Conservation (phyloP, 176 grass and related monocot genomes). For the Bromus sterilis region DNA sequence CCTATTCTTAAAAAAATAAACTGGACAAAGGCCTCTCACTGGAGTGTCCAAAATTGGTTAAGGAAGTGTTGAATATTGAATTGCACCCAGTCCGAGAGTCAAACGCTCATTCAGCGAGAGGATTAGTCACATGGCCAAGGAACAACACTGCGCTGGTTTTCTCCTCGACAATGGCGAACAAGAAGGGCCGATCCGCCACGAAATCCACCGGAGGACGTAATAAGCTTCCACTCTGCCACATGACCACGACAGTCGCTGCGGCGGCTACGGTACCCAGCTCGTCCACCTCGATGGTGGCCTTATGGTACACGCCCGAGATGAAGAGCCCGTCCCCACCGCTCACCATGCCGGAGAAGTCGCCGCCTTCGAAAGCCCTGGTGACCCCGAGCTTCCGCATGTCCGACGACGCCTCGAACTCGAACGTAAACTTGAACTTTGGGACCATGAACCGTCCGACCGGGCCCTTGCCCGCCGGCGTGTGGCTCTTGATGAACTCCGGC, state of each 20-base stretch:
- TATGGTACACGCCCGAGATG: neutral
- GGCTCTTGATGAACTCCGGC: conserved; percentile 16
- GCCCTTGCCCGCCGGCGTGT: neutral
- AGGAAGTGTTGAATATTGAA: no score
- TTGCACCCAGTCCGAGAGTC: no score
- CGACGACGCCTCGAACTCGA: conserved; percentile 18
- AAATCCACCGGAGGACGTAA: neutral
- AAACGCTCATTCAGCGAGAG: neutral
- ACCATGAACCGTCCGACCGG: conserved; percentile 12
- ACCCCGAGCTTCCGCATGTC: neutral
- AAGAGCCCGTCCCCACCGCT: neutral
- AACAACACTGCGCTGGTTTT: neutral
- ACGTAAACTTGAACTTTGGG: conserved; percentile 32
- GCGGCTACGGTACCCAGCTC: conserved; percentile 27
- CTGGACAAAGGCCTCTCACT: no score
- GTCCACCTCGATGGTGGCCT: conserved; percentile 35
- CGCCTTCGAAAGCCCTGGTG: neutral
- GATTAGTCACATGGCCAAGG: neutral
- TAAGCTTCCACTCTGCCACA: no score
- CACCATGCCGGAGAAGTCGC: conserved; percentile 34
- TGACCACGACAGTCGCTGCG: neutral
- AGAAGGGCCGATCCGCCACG: neutral
- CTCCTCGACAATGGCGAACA: neutral
- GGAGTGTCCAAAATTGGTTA: no score
- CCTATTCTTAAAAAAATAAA: no score